Conservation (phyloP, 2,329 filamentous ascomycete species). For the Xylariomycetidae sp. region DNA sequence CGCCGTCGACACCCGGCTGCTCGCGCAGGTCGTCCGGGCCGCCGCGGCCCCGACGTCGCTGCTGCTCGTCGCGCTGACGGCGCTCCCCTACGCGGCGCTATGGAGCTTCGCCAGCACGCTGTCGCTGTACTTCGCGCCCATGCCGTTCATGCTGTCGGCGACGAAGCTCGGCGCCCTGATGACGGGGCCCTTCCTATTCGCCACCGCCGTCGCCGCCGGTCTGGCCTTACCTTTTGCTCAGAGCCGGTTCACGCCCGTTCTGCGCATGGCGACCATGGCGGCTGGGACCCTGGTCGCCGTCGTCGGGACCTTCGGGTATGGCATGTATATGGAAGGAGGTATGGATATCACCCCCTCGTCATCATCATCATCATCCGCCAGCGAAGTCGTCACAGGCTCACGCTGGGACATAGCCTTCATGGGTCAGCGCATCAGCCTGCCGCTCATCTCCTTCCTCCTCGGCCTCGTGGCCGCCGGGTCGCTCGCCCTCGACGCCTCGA, state of each 20-base stretch:
- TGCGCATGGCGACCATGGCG: conserved; percentile 31
- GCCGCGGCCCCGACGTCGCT: conserved; percentile 45
- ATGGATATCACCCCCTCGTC: no score
- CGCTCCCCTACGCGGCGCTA: conserved; percentile 41
- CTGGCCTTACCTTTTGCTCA: conserved; percentile 29
- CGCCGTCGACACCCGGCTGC: conserved; percentile 20
- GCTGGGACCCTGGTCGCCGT: conserved; percentile 34
- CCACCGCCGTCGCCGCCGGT: conserved; percentile 26
- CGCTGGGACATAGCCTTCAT: conserved; percentile 11
- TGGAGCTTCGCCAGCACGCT: conserved; percentile 44
- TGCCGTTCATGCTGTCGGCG: conserved; percentile 38
- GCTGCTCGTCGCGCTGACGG: conserved; percentile 39
- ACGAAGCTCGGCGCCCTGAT: conserved; percentile 40
- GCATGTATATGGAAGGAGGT: conserved; percentile 35
- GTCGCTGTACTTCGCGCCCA: conserved; percentile 41
- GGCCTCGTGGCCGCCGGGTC: conserved; percentile 42
- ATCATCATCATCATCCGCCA: no score
- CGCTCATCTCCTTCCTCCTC: conserved; percentile 40
- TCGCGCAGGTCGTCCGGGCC: conserved; percentile 44
- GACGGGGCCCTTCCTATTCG: conserved; percentile 38
- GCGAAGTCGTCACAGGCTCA: conserved; percentile 21
- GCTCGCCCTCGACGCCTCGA: conserved; percentile 35
- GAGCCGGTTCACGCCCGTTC: conserved; percentile 26
- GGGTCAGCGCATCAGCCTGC: conserved; percentile 26
- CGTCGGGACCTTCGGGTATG: conserved; percentile 40